phyloP scores from a whole-genome alignment of 169 alveolate genomes.

The Eimeria zaria region DNA sequence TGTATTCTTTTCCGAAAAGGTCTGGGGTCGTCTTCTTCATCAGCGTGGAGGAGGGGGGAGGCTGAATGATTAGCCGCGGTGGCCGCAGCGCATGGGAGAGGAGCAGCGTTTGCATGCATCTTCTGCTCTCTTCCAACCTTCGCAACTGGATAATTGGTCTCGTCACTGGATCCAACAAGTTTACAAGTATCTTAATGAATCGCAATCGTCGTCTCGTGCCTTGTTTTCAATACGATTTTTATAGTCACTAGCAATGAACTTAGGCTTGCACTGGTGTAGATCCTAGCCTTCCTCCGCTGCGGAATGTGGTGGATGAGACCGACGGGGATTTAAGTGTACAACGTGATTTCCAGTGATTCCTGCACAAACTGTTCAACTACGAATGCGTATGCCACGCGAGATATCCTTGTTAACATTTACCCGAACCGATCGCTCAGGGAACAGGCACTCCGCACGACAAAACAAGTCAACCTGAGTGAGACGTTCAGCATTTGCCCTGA shows the following conservation, averaged over 20 bases:
- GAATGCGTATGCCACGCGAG: background rate
- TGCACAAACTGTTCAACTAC: background rate
- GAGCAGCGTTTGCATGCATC: background rate
- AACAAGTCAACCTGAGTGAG: background rate
- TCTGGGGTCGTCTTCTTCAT: background rate
- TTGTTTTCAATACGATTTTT: background rate
- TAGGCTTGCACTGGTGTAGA: background rate
- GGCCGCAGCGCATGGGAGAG: background rate
- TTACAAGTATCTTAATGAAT: background rate
- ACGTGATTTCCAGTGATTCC: background rate
- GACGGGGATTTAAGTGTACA: background rate
- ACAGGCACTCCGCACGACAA: background rate
- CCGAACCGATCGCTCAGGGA: background rate
- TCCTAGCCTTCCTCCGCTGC: background rate
- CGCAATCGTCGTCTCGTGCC: background rate
- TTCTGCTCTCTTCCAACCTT: background rate
- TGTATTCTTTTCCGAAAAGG: background rate
- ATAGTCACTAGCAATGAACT: background rate
- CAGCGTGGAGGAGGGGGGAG: background rate
- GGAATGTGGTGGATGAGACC: background rate
- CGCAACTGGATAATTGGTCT: background rate
- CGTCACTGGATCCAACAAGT: background rate
- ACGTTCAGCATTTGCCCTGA: background rate
- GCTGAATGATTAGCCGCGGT: background rate
- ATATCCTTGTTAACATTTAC: background rate